Evolutionary conservation across 2,329 filamentous ascomycete genomes (phyloP).

Genomic region (Nectriaceae sp.): DNA sequence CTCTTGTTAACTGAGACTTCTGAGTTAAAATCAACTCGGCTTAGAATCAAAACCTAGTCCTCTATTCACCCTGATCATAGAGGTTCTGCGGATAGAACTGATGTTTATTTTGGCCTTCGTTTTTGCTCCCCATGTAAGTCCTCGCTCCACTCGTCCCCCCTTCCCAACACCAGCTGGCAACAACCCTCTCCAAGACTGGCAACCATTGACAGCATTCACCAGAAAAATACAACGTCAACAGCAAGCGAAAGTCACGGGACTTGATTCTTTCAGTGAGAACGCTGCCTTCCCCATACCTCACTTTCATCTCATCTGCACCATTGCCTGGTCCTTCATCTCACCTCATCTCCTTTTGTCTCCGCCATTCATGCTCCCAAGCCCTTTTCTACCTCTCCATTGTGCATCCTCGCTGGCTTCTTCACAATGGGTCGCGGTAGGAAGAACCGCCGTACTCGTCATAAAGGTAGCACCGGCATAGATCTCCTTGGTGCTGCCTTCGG

Average conservation of each 20-base stretch:
- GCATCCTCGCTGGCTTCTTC: conserved; percentile 1
- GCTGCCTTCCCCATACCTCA: not conserved
- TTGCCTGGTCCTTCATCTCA: not conserved
- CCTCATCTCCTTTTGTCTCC: not conserved
- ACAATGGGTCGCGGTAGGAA: conserved; percentile 25
- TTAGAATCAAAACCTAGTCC: too few relatives aligned
- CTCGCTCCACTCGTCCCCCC: too few relatives aligned
- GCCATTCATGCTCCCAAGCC: not conserved
- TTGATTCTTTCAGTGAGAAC: not conserved
- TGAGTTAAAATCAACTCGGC: too few relatives aligned
- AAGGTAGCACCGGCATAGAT: conserved; percentile 23
- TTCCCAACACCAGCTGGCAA: conserved; percentile 12
- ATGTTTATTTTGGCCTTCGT: too few relatives aligned
- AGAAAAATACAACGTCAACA: conserved; percentile 1
- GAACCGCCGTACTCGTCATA: conserved; percentile 12
- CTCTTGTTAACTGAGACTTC: too few relatives aligned
- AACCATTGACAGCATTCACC: not conserved
- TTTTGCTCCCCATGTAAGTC: too few relatives aligned
- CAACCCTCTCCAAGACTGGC: not conserved
- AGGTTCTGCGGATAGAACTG: too few relatives aligned
- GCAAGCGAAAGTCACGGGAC: not conserved
- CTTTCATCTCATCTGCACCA: conserved; percentile 2
- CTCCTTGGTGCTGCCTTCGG: conserved; percentile 30
- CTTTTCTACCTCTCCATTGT: conserved; percentile 1
- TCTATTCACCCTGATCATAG: too few relatives aligned